phyloP scores from a whole-genome alignment of 1,284 basidiomycete species.

The Cryptococcus maquisensis region DNA sequence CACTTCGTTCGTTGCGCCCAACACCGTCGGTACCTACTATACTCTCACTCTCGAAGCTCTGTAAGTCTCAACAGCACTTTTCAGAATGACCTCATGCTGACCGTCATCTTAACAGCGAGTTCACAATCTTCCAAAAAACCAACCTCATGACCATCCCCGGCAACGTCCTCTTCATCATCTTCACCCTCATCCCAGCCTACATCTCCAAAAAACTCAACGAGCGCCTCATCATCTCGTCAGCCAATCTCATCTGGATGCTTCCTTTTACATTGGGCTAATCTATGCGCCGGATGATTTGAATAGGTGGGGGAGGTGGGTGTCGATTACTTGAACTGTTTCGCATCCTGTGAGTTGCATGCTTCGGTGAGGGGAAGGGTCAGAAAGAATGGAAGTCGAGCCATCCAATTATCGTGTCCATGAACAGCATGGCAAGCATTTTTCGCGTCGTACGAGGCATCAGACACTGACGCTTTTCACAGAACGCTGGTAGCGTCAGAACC shows the following conservation, averaged over 20 bases:
- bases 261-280: slow-evolving; percentile 27
- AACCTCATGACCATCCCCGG: slow-evolving; percentile 58
- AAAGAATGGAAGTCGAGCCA: slow-evolving; percentile 14
- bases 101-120: slow-evolving; percentile 58
- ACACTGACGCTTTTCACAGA: not conserved
- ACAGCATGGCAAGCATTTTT: slow-evolving; percentile 9
- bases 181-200: slow-evolving; percentile 27
- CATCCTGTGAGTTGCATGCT: slow-evolving; percentile 16
- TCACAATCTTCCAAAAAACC: slow-evolving; percentile 58
- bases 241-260: slow-evolving; percentile 30
- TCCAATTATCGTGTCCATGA: slow-evolving; percentile 31
- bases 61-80: slow-evolving; percentile 27
- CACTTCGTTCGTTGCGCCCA: slow-evolving; percentile 25
- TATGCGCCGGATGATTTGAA: slow-evolving; percentile 18
- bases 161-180: slow-evolving; percentile 47
- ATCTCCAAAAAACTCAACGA: slow-evolving; percentile 16
- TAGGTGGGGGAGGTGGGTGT: slow-evolving; percentile 24
- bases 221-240: slow-evolving; percentile 16
- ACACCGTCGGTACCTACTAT: slow-evolving; percentile 51
- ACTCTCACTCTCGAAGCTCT: slow-evolving; percentile 54
- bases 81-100: slow-evolving; percentile 58
- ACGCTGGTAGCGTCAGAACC: slow-evolving; percentile 21
- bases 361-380: not conserved
- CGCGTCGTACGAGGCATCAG: not conserved
- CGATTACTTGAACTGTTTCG: slow-evolving; percentile 18